A percentile compares a stretch with the other conserved stretches of the same genome.
phyloP scores from a whole-genome alignment of 129 eudicot genomes.

The Pseudognaphalium luteoalbum region DNA sequence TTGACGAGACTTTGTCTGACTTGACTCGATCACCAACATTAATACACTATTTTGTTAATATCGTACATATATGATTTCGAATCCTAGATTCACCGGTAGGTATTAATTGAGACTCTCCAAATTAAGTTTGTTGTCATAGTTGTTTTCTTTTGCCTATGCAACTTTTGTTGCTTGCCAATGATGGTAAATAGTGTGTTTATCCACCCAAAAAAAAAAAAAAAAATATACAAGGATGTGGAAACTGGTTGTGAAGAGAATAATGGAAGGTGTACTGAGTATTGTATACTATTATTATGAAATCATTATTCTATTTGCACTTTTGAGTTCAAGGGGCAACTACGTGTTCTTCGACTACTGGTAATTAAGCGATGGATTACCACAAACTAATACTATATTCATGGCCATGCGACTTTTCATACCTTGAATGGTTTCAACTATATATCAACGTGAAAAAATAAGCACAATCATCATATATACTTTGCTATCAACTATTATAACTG shows the following conservation, averaged over 20 bases:
- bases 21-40: background rate
- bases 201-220: background rate
- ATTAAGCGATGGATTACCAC: background rate
- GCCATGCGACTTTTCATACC: slow-evolving; percentile 7
- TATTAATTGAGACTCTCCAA: background rate
- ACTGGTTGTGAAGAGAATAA: slow-evolving; percentile 17
- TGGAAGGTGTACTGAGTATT: background rate
- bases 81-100: no score
- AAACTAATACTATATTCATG: background rate
- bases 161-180: background rate
- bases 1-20: background rate
- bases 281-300: background rate
- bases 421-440: background rate
- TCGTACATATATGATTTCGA: no score
- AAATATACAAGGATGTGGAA: slow-evolving; percentile 22
- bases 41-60: no score
- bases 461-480: background rate
- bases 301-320: slow-evolving; percentile 17
- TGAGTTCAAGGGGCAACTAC: background rate
- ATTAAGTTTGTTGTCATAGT: background rate
- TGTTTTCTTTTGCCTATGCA: background rate
- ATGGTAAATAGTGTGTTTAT: slow-evolving; percentile 6
- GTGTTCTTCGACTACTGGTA: slow-evolving; percentile 13
- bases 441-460: background rate
- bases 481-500: background rate